Evolutionary conservation across 2,329 filamentous ascomycete genomes (phyloP), one percentile per base, ranked within the genome.

Genomic region (Graphium sp.): DNA sequence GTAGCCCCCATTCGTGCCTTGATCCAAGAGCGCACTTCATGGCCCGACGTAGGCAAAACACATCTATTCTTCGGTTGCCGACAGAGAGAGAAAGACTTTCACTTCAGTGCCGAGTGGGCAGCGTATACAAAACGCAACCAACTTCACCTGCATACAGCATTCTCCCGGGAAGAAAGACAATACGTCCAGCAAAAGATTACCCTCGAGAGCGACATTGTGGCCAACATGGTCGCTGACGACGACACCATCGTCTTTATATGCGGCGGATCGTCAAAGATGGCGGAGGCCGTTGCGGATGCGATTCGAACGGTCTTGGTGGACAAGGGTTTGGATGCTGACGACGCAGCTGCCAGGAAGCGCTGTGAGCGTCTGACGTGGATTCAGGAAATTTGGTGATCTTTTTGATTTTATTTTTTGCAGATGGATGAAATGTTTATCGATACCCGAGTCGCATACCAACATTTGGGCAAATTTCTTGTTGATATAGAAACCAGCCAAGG

Each of bases 51-150:
- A 31, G 18, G 9, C 6, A 15, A 20, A 6, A 40, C 56, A 5
- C 54, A 81, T 1, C 58, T 98, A 2, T 76, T 95, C 49, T 95
- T 83, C 39, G 89, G 89, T 8, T 83, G 80, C 37, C 74, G 89
- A 18, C 91, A 81, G 41, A 53, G 59, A 8, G 41, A 55, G 0
- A 67, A 75, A 0, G 89, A 98, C 47, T 94, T 70, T 51, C 85
- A 84, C 53, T 98, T 89, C 47, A 50, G 59, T 5, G 49, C 74
- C 0, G 85, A 95, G 36, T 94, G 84, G 84, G 42, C 54, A 2
- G 22, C 31, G 8, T 33, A 34, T 44, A 1, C 38, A 37, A 2
- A 24, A 5, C 35, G 30, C 3, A 32, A 19, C n/a, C 22, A 39
- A 2, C 26, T 62, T 5, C 28, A 40, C 1, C 42, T 62, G 6